phyloP scores from a whole-genome alignment of 371 early-diverging fungal genomes.

The Rhizopus microsporus region DNA sequence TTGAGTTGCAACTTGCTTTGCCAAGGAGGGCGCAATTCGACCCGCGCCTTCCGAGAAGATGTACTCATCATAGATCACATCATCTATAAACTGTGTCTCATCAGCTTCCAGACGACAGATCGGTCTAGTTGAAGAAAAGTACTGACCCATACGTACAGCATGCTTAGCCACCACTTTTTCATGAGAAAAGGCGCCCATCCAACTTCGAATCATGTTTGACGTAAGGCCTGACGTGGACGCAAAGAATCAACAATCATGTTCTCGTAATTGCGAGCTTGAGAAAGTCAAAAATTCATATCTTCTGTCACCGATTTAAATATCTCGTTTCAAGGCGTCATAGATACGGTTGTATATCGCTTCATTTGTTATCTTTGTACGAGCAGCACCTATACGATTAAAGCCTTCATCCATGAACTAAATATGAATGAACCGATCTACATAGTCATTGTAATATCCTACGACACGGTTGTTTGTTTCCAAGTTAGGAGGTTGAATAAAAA shows the following conservation, averaged over 20 bases:
- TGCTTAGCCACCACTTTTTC: conserved; percentile 74
- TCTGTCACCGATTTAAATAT: conserved; percentile 59
- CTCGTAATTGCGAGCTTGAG: conserved; percentile 70
- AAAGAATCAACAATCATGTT: conserved; percentile 78
- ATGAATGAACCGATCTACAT: conserved; percentile 64
- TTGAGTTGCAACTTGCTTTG: conserved; percentile 49
- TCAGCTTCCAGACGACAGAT: conserved; percentile 33
- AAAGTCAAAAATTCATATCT: conserved; percentile 74
- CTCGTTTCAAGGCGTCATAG: conserved; percentile 48
- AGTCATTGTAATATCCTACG: conserved; percentile 49
- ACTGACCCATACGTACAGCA: conserved; percentile 77
- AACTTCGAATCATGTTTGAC: conserved; percentile 58
- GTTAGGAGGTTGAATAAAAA: conserved; percentile 57
- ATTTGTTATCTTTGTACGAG: conserved; percentile 17
- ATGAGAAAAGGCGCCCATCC: conserved; percentile 75
- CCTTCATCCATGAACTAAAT: conserved; percentile 73
- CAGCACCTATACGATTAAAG: conserved; percentile 36
- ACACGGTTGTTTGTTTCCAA: conserved; percentile 71
- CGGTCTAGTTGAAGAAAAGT: conserved; percentile 69
- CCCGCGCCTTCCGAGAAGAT: conserved; percentile 88
- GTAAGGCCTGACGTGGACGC: conserved; percentile 35
- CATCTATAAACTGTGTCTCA: conserved; percentile 51
- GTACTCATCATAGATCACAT: conserved; percentile 58
- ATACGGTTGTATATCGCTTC: conserved; percentile 53
- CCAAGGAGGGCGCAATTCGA: conserved; percentile 57